Conservation (phyloP, 2,329 filamentous ascomycete species). For the Teratosphaeria zuluensis region DNA sequence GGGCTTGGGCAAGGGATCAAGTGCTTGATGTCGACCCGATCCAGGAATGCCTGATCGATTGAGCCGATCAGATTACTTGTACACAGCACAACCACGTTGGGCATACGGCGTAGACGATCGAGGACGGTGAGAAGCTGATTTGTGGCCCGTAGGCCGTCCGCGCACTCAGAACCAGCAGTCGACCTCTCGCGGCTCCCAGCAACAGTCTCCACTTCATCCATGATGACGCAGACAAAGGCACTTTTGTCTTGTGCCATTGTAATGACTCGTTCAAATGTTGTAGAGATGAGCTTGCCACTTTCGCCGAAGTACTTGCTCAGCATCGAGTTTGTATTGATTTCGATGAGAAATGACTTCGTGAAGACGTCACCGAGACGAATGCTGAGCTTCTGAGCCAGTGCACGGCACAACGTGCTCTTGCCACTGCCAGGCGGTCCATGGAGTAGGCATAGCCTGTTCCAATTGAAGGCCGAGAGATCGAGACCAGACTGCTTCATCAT, state of each 20-base stretch:
- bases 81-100: constrained; percentile 41
- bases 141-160: constrained; percentile 38
- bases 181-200: constrained; percentile 35
- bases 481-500: constrained; percentile 27
- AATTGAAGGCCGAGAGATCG: constrained; percentile 31
- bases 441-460: constrained; percentile 36
- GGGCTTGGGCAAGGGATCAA: constrained; percentile 31
- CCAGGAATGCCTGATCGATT: constrained; percentile 40
- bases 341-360: constrained; percentile 28
- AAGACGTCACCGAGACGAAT: constrained; percentile 35
- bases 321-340: constrained; percentile 37
- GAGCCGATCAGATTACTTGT: constrained; percentile 40
- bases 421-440: constrained; percentile 36
- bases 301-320: constrained; percentile 41
- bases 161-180: constrained; percentile 32
- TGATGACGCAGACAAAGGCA: constrained; percentile 36
- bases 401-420: constrained; percentile 37
- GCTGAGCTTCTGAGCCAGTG: constrained; percentile 42
- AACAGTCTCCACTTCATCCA: constrained; percentile 44
- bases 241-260: constrained; percentile 28
- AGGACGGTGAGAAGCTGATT: constrained; percentile 42
- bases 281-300: constrained; percentile 34
- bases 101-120: constrained; percentile 32
- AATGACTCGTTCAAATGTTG: neutral
- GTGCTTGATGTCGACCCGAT: constrained; percentile 40